Conservation (phyloP, 345 rosid genomes). For the Barbarea vulgaris region DNA sequence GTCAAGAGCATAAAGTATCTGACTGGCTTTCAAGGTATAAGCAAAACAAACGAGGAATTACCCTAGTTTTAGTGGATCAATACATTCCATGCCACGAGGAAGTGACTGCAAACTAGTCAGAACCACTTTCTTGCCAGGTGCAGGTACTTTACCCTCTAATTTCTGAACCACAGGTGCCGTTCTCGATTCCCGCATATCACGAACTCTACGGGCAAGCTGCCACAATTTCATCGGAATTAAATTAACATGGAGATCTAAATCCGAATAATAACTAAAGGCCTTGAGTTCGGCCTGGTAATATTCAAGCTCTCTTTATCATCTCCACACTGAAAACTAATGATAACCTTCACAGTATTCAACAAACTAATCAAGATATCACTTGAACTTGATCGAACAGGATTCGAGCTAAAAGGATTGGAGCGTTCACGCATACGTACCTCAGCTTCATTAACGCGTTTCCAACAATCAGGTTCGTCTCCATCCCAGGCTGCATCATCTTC, state of each 20-base stretch:
- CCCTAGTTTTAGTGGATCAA: constrained; percentile 97
- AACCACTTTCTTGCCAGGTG: constrained; percentile 46
- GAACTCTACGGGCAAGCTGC: constrained; percentile 92
- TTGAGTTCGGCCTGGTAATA: neutral
- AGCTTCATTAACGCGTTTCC: constrained; percentile 91
- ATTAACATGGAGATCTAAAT: neutral
- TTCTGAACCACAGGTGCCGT: constrained; percentile 79
- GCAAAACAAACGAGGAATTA: constrained; percentile 37
- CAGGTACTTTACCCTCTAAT: constrained; percentile 62
- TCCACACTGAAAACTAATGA: constrained; percentile 1
- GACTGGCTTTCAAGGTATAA: constrained; percentile 9
- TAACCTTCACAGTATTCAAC: neutral
- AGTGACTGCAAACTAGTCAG: constrained; percentile 73
- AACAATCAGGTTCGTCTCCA: constrained; percentile 88
- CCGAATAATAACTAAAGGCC: constrained; percentile 15
- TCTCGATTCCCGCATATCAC: constrained; percentile 92
- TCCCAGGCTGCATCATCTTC: constrained; percentile 82
- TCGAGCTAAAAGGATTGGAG: no score
- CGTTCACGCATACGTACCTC: constrained; percentile 53
- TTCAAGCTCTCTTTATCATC: constrained; percentile 2
- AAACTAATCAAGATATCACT: neutral
- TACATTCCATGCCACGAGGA: constrained; percentile 95
- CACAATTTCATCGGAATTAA: constrained; percentile 16
- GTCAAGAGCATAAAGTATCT: neutral
- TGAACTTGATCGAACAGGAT: neutral